phyloP scores from a whole-genome alignment of 768 basidiomycete species.

The Pluteus cervinus region DNA sequence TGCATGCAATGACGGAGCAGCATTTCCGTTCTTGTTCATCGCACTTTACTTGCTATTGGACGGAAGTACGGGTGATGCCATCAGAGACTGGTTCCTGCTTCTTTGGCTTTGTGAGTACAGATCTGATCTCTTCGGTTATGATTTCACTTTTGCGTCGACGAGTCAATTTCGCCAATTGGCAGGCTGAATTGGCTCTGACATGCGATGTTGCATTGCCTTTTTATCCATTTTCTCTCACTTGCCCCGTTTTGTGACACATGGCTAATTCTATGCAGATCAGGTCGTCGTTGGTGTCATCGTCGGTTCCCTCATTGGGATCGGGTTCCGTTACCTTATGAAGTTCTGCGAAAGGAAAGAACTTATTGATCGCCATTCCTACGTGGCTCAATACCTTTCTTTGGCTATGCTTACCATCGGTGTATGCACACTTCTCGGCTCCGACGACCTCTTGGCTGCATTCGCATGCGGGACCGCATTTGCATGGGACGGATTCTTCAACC shows the following conservation, averaged over 20 bases:
- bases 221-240: not conserved
- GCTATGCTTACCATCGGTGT: slow-evolving; percentile 83
- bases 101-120: slow-evolving; percentile 75
- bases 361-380: slow-evolving; percentile 90
- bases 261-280: slow-evolving; percentile 48
- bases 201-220: too few relatives aligned
- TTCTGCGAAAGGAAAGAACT: slow-evolving; percentile 83
- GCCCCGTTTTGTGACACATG: not conserved
- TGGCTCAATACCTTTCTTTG: slow-evolving; percentile 86
- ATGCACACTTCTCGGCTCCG: slow-evolving; percentile 80
- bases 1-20: slow-evolving; percentile 96
- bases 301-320: slow-evolving; percentile 69
- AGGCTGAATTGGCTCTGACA: too few relatives aligned
- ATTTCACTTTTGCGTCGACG: slow-evolving; percentile 9
- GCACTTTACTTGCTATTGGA: slow-evolving; percentile 85
- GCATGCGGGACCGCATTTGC: slow-evolving; percentile 94
- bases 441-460: slow-evolving; percentile 93
- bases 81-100: slow-evolving; percentile 83
- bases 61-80: slow-evolving; percentile 47
- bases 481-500: slow-evolving; percentile 93
- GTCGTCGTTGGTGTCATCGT: slow-evolving; percentile 70
- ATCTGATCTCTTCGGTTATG: slow-evolving; percentile 7
- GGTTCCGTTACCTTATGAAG: slow-evolving; percentile 87
- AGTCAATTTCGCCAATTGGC: too few relatives aligned
- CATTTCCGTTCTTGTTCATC: slow-evolving; percentile 90